Base-by-base conservation (phyloP, 1,139 yeast species). In the Lodderomyces pseudojiufengensis region DNA sequence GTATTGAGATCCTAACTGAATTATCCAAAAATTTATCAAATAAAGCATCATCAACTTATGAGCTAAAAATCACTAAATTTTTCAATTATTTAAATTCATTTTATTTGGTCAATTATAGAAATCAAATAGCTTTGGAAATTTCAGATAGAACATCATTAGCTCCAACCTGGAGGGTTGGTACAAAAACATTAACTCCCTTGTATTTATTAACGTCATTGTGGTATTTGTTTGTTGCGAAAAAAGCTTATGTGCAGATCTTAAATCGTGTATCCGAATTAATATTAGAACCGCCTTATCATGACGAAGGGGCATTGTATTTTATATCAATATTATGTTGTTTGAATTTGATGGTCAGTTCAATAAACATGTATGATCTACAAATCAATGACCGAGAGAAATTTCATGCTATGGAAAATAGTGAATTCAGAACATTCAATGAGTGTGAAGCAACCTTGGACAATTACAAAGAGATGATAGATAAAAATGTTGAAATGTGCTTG, bases 221-320 rank as follows among this genome's bases (percentile, higher is more conserved):
- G 75, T 40, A 52, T 18, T 49, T 67, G 15, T 42, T 69, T 29
- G 48, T 50, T 4, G 48, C 50, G 11, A 53, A 56, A n/a, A 52
- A 61, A 7, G 54, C 62, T 9, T 57, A 52, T 35, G 39, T 49
- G 6, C 49, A 40, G 23, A 51, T 65, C 2, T 52, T 50, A 29
- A 63, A 57, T 9, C 56, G 46, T 12, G 47, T 75, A 11, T 64
- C 65, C 25, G 74, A 67, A 29, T 46, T 72, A 32, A 44, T 72
- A 24, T 54, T 73, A 27, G 64, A 60, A 38, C 72, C 71, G 1
- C 78, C 79, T 0, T 73, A 61, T 46, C 61, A 60, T 40, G 54
- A 51, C 8, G 73, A 73, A 34, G 78, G 79, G 0, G 54, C 58
- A 0, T 58, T 65, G 32, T 61, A 64, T 38, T 69, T 57, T 40